Evolutionary conservation across 345 rosid genomes (phyloP), one percentile per base, ranked within the genome.

Genomic region (Rhodomyrtus tomentosa): DNA sequence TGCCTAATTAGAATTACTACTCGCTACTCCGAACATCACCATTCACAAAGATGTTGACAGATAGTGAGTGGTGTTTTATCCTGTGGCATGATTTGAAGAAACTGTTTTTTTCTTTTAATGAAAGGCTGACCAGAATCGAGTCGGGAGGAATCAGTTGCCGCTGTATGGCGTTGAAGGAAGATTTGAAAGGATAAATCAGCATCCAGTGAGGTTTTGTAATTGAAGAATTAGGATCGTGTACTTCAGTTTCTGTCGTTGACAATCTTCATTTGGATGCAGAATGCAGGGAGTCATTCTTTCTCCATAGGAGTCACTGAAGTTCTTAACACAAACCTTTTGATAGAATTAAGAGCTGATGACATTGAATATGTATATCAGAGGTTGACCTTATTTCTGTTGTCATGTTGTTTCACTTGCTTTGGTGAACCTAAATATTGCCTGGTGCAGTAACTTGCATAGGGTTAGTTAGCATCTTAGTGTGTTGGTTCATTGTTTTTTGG

Each of bases 301-400:
- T 97, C 98, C 81, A 95, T 94, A 12, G 98, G 99, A 88, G 92
- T 97, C 86, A 95, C 94, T 4, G 99, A 97, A 92, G 94, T 91
- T 87, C 96, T 97, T 27, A 95, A 94, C 85, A 92, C 99, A 86
- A 97, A 95, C 86, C 90, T 95, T 51, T 81, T 95, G 92, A 87
- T 95, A 45, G 99, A 97, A 88, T 90, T 94, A 83, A 91, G 91
- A 54, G 98, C 99, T 76, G 99, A 97, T 89, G 99, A 95, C 89
- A 95, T 95, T 55, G 98, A 95, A 92, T 97, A 91, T 72, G 98
- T 97, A 22, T 95, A 87, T 87, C 99, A 95, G 84, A 97, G 95
- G 98, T 95, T 40, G 82, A 73, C 10, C 36, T 32, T 81, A 29
- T 25, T 58, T 36, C 53, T 51, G 38, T 56, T 24, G 27, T 80